Base-by-base conservation (phyloP, 179 eudicot species). In the Actinidia arguta region DNA sequence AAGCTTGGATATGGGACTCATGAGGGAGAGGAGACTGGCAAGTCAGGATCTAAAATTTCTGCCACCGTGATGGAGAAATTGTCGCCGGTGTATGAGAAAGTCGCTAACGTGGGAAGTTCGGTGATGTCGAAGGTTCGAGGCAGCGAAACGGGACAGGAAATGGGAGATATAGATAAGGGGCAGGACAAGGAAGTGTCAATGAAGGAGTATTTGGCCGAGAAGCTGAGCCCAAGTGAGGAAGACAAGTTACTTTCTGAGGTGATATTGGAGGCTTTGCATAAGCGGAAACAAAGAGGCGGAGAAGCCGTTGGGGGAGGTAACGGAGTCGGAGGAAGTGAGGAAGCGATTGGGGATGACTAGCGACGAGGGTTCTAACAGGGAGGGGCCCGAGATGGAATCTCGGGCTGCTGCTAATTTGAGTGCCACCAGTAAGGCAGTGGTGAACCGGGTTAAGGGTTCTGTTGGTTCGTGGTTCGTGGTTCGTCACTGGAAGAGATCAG, bases 191-290 rank as follows among this genome's bases (percentile, higher is more conserved):
- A 95, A 1, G 88, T 88, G 9, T 88, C 95, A 2, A 71, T 89
- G 80, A 92, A 83, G 86, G 91, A 88, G 75, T 90, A 90, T 75
- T 73, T 93, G 68, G 88, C 73, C 1, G 94, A 91, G 86, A 95
- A 91, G 81, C 61, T 91, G 48, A 89, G 80, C 61, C 97, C 97
- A 0, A 78, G 92, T 0, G 96, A 95, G 12, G 96, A 94, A 36
- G 96, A 95, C 70, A 89, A 85, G 85, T 90, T 87, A 1, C 67
- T 92, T 20, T 90, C 97, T 0, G 87, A 92, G 69, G 87, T 73
- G 31, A 93, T 93, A 12, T 84, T 90, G 0, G 90, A 82, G 22
- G 66, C 89, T 0, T 22, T 92, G 5, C 84, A 78, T 16, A 85
- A 78, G 74, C 78, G 48, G 6, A 88, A 79, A 79, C 83, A 80